These are phyloP conservation scores for Parachlorella kessleri DNA, from an alignment of 139 green algal species.

Conservation along the genomic window DNA sequence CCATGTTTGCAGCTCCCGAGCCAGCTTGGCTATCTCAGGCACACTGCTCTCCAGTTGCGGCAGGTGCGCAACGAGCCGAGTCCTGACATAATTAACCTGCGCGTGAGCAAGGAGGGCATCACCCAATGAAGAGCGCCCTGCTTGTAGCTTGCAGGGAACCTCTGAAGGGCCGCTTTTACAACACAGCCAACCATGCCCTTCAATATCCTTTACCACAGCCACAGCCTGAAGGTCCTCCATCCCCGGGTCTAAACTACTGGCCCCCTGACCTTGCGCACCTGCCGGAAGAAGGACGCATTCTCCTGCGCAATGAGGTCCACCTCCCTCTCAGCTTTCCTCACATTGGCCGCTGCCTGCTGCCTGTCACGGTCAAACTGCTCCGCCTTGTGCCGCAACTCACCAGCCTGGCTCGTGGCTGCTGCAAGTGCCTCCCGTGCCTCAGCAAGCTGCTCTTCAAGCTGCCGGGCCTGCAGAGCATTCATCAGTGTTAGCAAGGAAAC, in stretches of 20 bases:
- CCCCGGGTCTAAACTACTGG: too few relatives aligned
- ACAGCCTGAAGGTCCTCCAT: background rate
- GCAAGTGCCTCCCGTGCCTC: background rate
- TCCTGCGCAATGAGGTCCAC: slow-evolving; percentile 21
- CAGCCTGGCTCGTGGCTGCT: background rate
- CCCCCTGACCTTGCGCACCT: background rate
- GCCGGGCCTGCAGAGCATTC: background rate
- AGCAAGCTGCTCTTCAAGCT: slow-evolving; percentile 7
- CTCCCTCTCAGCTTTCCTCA: slow-evolving; percentile 23
- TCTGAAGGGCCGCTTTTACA: background rate
- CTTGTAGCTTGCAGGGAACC: too few relatives aligned
- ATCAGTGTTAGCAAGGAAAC: too few relatives aligned
- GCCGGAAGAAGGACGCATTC: slow-evolving; percentile 22
- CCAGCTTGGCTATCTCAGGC: slow-evolving; percentile 27
- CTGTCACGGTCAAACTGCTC: slow-evolving; percentile 19
- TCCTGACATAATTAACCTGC: slow-evolving; percentile 27
- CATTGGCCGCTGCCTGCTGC: slow-evolving; percentile 15
- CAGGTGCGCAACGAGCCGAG: slow-evolving; percentile 8
- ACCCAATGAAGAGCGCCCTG: background rate
- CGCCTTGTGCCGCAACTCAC: slow-evolving; percentile 8
- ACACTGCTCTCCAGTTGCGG: slow-evolving; percentile 3
- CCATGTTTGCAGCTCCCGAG: slow-evolving; percentile 22
- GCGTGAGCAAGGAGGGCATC: background rate
- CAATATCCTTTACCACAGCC: background rate
- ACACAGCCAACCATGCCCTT: background rate